Conservation (phyloP, 768 basidiomycete species). For the Ephemerocybe angulata region DNA sequence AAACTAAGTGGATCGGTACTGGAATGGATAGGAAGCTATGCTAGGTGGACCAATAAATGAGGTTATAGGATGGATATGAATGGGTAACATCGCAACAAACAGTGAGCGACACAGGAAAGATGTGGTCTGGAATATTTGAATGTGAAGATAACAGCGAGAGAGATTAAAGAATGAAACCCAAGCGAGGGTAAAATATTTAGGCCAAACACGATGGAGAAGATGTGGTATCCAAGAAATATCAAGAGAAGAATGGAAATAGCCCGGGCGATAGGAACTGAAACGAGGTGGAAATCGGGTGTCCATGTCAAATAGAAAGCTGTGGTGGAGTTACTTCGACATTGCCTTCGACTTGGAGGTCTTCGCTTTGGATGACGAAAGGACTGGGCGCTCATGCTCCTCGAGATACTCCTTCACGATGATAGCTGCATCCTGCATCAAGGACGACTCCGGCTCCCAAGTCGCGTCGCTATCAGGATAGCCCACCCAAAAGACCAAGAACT, state of each 20-base stretch:
- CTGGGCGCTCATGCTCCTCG: background rate
- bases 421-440: slow-evolving; percentile 49
- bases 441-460: slow-evolving; percentile 55
- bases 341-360: background rate
- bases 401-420: slow-evolving; percentile 40
- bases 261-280: too few relatives aligned
- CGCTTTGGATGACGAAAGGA: background rate
- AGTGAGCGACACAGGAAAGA: too few relatives aligned
- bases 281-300: too few relatives aligned
- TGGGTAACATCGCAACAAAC: too few relatives aligned
- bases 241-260: background rate
- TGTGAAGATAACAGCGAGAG: too few relatives aligned
- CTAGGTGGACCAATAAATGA: too few relatives aligned
- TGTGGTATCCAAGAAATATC: background rate
- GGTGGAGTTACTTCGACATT: background rate
- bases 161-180: too few relatives aligned
- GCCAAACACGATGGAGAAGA: background rate
- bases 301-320: background rate
- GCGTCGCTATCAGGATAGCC: slow-evolving; percentile 49
- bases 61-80: too few relatives aligned
- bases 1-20: too few relatives aligned
- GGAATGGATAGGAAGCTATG: too few relatives aligned
- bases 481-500: slow-evolving; percentile 53
- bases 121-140: too few relatives aligned
- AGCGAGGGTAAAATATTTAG: background rate